These are phyloP conservation scores for Bathelium albidoporum DNA, from an alignment of 495 filamentous ascomycete genomes.

Conservation along the genomic window DNA sequence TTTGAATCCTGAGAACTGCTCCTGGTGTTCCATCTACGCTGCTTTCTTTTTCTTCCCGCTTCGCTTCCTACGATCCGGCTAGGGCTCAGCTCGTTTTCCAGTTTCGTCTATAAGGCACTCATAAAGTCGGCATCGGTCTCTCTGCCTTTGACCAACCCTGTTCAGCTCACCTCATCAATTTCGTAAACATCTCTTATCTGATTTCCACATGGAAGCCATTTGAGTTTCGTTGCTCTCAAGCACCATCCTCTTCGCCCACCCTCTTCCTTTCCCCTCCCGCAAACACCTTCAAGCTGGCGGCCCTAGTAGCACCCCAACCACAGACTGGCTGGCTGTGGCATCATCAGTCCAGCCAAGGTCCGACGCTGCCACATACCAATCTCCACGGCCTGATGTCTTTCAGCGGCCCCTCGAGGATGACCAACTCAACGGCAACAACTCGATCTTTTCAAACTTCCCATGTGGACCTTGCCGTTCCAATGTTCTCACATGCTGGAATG, in stretches of 20 bases:
- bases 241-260: not conserved
- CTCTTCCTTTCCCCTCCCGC: too few relatives aligned
- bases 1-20: not conserved
- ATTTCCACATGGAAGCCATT: not conserved
- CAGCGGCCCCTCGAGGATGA: slow-evolving; percentile 16
- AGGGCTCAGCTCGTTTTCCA: slow-evolving; percentile 1
- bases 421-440: slow-evolving; percentile 13
- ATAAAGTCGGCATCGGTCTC: not conserved
- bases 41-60: not conserved
- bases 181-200: not conserved
- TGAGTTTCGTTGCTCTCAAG: not conserved
- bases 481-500: slow-evolving; percentile 15
- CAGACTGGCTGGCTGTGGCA: slow-evolving; percentile 20
- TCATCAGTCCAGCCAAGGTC: slow-evolving; percentile 17
- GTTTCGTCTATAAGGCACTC: not conserved
- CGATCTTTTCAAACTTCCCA: slow-evolving; percentile 18
- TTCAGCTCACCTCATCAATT: not conserved
- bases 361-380: slow-evolving; percentile 21
- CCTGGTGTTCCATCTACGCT: not conserved
- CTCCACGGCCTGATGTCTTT: slow-evolving; percentile 19
- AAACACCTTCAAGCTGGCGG: slow-evolving; percentile 12
- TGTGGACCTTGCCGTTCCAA: slow-evolving; percentile 24
- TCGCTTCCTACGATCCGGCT: not conserved
- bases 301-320: slow-evolving; percentile 23
- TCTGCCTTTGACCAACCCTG: not conserved